These are phyloP conservation scores for Aspergillus spinulosporus DNA, from an alignment of 2,329 filamentous ascomycete genomes.

Conservation along the genomic window DNA sequence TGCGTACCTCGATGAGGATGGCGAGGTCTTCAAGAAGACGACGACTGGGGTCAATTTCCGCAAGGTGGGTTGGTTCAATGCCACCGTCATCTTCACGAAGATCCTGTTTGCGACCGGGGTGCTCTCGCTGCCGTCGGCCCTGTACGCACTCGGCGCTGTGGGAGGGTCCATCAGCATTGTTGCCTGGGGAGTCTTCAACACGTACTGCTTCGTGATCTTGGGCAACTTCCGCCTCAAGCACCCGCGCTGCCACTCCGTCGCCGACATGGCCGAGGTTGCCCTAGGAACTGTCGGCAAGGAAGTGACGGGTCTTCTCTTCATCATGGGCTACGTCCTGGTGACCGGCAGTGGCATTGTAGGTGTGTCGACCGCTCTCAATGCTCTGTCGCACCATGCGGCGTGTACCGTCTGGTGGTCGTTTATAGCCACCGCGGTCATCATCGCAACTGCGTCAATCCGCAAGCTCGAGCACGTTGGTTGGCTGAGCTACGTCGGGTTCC, in stretches of 20 bases:
- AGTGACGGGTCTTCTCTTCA: slow-evolving; percentile 56
- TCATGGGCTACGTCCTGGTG: slow-evolving; percentile 59
- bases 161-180: slow-evolving; percentile 19
- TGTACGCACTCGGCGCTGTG: slow-evolving; percentile 23
- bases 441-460: slow-evolving; percentile 52
- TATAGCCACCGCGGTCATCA: slow-evolving; percentile 53
- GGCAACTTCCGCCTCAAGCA: slow-evolving; percentile 55
- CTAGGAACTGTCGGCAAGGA: slow-evolving; percentile 56
- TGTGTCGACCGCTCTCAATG: slow-evolving; percentile 60
- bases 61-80: slow-evolving; percentile 55
- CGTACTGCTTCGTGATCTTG: slow-evolving; percentile 47
- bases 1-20: slow-evolving; percentile 20
- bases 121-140: slow-evolving; percentile 23
- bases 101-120: slow-evolving; percentile 32
- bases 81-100: slow-evolving; percentile 56
- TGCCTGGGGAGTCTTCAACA: slow-evolving; percentile 42
- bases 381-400: slow-evolving; percentile 57
- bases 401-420: slow-evolving; percentile 62
- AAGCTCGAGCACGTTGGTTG: slow-evolving; percentile 63
- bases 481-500: slow-evolving; percentile 63
- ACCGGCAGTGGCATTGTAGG: slow-evolving; percentile 60
- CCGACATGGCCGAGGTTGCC: slow-evolving; percentile 60
- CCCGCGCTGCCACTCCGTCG: slow-evolving; percentile 54
- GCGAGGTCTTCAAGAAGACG: slow-evolving; percentile 54
- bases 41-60: slow-evolving; percentile 54